Conservation (phyloP, 805 yeast genomes). For the Suhomyces canberraensis region DNA sequence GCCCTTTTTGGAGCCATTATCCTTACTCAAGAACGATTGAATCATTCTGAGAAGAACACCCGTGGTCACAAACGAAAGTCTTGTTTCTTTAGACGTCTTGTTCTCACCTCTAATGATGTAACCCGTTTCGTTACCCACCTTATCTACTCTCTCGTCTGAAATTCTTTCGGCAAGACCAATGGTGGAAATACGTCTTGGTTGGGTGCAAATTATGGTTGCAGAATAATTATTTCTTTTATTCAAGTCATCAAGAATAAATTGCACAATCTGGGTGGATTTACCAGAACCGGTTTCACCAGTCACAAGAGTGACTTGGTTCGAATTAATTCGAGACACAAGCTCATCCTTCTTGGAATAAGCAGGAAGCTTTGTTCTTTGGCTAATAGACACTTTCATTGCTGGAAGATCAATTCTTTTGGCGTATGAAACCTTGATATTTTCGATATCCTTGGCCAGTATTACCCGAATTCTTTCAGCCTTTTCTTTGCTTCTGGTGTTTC, state of each 20-base stretch:
- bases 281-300: slow-evolving; percentile 99
- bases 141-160: slow-evolving; percentile 70
- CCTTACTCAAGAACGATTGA: slow-evolving; percentile 46
- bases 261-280: slow-evolving; percentile 92
- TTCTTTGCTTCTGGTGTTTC: neutral
- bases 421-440: slow-evolving; percentile 1
- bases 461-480: neutral
- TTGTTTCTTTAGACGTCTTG: slow-evolving; percentile 55
- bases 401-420: neutral
- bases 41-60: slow-evolving; percentile 88
- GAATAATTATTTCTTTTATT: slow-evolving; percentile 46
- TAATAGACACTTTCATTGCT: slow-evolving; percentile 35
- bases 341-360: slow-evolving; percentile 73
- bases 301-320: slow-evolving; percentile 65
- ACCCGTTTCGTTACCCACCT: slow-evolving; percentile 76
- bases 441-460: slow-evolving; percentile 3
- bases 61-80: slow-evolving; percentile 85
- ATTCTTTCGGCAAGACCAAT: slow-evolving; percentile 93
- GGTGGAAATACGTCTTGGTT: slow-evolving; percentile 94
- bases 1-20: slow-evolving; percentile 17
- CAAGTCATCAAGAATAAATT: slow-evolving; percentile 74
- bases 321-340: slow-evolving; percentile 53
- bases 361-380: slow-evolving; percentile 59
- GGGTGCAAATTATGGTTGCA: slow-evolving; percentile 78
- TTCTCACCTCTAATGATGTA: slow-evolving; percentile 89